Evolutionary conservation across 108 stramenopile species (phyloP), one percentile per base, ranked within the genome.

Genomic region (Stephanodiscus minutulus): DNA sequence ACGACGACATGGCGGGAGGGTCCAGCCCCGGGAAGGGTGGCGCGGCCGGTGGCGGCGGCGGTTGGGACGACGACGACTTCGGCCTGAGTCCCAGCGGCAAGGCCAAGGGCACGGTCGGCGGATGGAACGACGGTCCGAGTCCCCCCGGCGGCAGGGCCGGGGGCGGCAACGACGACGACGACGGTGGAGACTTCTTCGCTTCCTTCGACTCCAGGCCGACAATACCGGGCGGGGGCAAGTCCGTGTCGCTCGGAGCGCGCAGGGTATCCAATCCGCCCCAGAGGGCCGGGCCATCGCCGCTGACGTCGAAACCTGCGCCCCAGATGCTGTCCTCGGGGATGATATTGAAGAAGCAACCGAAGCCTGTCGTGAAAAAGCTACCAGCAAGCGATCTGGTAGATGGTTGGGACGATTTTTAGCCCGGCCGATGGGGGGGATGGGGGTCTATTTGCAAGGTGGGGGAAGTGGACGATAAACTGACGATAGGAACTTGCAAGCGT

Each of bases 321-420:
- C 55, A 63, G 64, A 31, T 61, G 44, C 64, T 41, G 68, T 55
- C 64, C 22, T 53, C 64, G 54, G 53, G 56, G 31, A 48, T 76
- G 58, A 70, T 66, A 65, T n/a, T 49, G 22, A 75, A 84, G 60
- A 77, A 74, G 22, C 28, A 77, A 36, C 37, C 64, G 24, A 84
- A 86, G 37, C 70, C 79, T 17, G 77, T 58, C n/a, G 74, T 86
- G 15, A 84, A 72, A 60, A 88, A 86, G 69, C 55, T 88, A 17
- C 55, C 83, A 21, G 48, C 67, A 1, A 84, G 71, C 53, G 82
- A 85, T 67, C 76, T 87, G 43, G 52, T 89, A 56, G 83, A 72
- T 29, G 88, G 92, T 71, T 95, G 93, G 93, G 91, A 95, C 73
- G 93, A 95, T 36, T 95, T 95, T 77, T 95, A 83, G 83, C 22